These are phyloP conservation scores for Fusarium sp. DNA, from an alignment of 2,329 filamentous ascomycete genomes.

Conservation along the genomic window DNA sequence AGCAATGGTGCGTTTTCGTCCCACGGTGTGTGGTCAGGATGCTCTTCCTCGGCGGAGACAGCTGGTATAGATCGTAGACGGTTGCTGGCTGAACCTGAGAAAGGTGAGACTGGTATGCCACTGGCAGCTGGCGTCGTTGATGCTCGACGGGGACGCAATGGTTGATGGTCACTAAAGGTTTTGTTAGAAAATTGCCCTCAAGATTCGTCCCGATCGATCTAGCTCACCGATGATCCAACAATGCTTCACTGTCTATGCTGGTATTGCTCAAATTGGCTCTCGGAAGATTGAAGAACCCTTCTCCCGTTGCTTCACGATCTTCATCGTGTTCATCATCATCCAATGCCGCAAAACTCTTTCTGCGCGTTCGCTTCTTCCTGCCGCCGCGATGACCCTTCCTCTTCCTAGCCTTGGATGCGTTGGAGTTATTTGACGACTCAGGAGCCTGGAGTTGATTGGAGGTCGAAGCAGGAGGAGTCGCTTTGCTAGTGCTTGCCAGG, in stretches of 20 bases:
- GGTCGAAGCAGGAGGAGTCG: slow-evolving; percentile 16
- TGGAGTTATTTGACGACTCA: slow-evolving; percentile 34
- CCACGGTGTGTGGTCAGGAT: slow-evolving; percentile 56
- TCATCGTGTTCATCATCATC: slow-evolving; percentile 64
- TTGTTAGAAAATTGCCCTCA: background rate
- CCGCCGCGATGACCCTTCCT: slow-evolving; percentile 78
- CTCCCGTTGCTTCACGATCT: slow-evolving; percentile 48
- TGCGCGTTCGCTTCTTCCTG: slow-evolving; percentile 80
- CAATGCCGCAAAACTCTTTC: slow-evolving; percentile 81
- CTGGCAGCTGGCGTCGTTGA: slow-evolving; percentile 58
- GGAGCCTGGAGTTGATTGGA: slow-evolving; percentile 21
- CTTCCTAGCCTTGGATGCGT: slow-evolving; percentile 63
- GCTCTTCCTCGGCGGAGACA: slow-evolving; percentile 60
- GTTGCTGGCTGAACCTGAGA: slow-evolving; percentile 46
- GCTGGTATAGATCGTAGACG: slow-evolving; percentile 53
- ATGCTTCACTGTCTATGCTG: slow-evolving; percentile 87
- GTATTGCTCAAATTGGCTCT: slow-evolving; percentile 78
- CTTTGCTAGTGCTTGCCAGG: slow-evolving; percentile 35
- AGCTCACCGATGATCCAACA: slow-evolving; percentile 85
- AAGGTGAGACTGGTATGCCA: slow-evolving; percentile 49
- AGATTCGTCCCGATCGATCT: background rate
- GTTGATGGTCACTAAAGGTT: slow-evolving; percentile 64
- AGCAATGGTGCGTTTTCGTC: slow-evolving; percentile 69
- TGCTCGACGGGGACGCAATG: slow-evolving; percentile 72
- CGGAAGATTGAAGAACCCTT: slow-evolving; percentile 63